Evolutionary conservation across 805 yeast genomes (phyloP), one percentile per base, ranked within the genome.

Genomic region (Suhomyces prunicola): DNA sequence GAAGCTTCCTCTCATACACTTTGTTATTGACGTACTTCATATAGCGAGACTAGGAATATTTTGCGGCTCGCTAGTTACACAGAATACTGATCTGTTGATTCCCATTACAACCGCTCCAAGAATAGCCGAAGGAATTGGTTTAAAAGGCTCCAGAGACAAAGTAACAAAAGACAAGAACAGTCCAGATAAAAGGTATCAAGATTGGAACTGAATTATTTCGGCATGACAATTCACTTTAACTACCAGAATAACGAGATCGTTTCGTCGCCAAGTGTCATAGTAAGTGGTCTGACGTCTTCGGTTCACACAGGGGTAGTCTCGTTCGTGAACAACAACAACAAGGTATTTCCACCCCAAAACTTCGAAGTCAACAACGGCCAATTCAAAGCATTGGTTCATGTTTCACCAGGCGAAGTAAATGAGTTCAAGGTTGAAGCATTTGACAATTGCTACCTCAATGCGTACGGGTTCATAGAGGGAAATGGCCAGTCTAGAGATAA

Each of bases 301-400:
- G 10, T 57, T 7, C 31, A 40, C 6, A 53, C 50, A 4, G 79
- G 79, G 0, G 54, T 69, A 2, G 56, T 75, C 13, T 63, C 66
- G 29, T 68, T 75, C 51, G 56, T 64, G 31, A 71, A 73, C 50
- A 71, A 73, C 57, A 56, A 59, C 9, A 68, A 68, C 54, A 51
- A 57, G 29, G 75, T 73, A 48, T 86, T 84, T 55, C 96, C 97
- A 0, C 81, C 90, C 0, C 86, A 83, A 60, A 74, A 77, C 50
- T 88, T 78, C 61, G 96, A 92, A 54, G 82, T 91, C 6, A 82
- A 84, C 50, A 71, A 80, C 19, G 85, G 87, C 1, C 78, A 80
- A 54, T 93, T 92, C 77, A 92, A 91, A 67, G 88, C 89, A 0
- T 62, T 88, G 15, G 75, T 88, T 2, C 87, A 87, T 55, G 76